Percentiles rank a stretch among this genome's conserved stretches.
phyloP scores from a whole-genome alignment of 2,329 filamentous ascomycete genomes.

The Colletotrichum filicis region DNA sequence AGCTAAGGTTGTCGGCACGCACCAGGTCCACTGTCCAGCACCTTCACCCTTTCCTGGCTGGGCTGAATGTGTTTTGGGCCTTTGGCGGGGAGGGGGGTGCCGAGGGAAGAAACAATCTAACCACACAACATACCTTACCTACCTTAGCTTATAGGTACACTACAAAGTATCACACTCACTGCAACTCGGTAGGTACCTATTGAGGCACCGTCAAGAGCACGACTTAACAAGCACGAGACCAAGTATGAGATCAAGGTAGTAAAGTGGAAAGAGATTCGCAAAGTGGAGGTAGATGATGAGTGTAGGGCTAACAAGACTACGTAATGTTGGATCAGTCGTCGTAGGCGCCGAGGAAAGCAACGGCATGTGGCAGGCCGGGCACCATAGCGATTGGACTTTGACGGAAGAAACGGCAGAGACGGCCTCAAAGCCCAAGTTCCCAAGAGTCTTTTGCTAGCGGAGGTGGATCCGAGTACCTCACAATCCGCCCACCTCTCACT shows the following conservation, averaged over 20 bases:
- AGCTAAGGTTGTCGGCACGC: constrained; percentile 15
- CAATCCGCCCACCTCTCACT: too few relatives aligned
- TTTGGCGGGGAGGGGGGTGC: constrained; percentile 27
- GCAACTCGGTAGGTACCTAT: not conserved
- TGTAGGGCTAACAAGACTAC: constrained; percentile 21
- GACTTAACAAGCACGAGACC: not conserved
- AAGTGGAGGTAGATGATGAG: constrained; percentile 14
- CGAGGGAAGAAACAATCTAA: constrained; percentile 19
- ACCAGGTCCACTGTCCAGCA: not conserved
- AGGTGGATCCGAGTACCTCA: constrained; percentile 24
- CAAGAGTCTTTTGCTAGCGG: constrained; percentile 28
- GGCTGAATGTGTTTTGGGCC: not conserved
- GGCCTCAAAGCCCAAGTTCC: constrained; percentile 26
- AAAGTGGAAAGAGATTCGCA: not conserved
- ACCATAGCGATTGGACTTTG: constrained; percentile 23
- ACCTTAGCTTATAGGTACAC: too few relatives aligned
- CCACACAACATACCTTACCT: too few relatives aligned
- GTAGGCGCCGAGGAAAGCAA: constrained; percentile 24
- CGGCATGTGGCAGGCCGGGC: constrained; percentile 21
- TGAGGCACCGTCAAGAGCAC: not conserved
- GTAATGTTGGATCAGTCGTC: constrained; percentile 24
- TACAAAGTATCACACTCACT: not conserved
- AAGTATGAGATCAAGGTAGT: not conserved
- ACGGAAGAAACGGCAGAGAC: constrained; percentile 31
- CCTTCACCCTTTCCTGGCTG: not conserved